Percentiles rank a stretch among this genome's conserved stretches.
Evolutionary conservation across 139 green algal species (phyloP).

Genomic region (Monoraphidium neglectum): DNA sequence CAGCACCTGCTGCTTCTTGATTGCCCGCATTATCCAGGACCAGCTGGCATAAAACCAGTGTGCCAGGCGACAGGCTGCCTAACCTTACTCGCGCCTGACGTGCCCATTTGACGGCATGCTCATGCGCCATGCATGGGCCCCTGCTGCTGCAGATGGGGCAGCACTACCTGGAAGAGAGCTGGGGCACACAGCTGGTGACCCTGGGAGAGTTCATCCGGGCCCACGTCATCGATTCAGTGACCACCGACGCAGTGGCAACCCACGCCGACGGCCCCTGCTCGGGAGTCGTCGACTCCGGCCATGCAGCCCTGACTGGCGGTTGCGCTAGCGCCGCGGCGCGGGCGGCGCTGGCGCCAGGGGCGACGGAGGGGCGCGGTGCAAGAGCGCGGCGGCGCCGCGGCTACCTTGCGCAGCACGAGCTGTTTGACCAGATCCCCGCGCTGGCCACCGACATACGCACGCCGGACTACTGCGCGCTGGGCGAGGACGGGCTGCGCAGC

Average conservation of each 20-base stretch:
- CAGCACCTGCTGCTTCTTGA: too few relatives aligned
- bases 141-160: conserved; percentile 48
- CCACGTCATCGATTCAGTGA: conserved; percentile 20
- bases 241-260: too few relatives aligned
- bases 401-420: conserved; percentile 92
- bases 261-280: too few relatives aligned
- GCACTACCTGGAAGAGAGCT: conserved; percentile 84
- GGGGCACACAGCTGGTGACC: conserved; percentile 85
- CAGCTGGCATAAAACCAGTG: too few relatives aligned
- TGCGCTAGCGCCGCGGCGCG: neutral
- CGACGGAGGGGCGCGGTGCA: neutral
- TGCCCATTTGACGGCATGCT: too few relatives aligned
- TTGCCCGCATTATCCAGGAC: too few relatives aligned
- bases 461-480: conserved; percentile 86
- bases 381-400: conserved; percentile 18
- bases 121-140: neutral
- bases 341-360: conserved; percentile 11
- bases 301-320: neutral
- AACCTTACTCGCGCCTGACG: too few relatives aligned
- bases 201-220: conserved; percentile 74
- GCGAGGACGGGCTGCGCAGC: conserved; percentile 18
- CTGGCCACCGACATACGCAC: conserved; percentile 75
- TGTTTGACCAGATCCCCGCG: conserved; percentile 91
- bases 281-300: neutral
- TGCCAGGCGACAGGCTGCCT: too few relatives aligned